Base-by-base conservation (phyloP, 1,284 basidiomycete genomes). In the Cryptococcus sp. region DNA sequence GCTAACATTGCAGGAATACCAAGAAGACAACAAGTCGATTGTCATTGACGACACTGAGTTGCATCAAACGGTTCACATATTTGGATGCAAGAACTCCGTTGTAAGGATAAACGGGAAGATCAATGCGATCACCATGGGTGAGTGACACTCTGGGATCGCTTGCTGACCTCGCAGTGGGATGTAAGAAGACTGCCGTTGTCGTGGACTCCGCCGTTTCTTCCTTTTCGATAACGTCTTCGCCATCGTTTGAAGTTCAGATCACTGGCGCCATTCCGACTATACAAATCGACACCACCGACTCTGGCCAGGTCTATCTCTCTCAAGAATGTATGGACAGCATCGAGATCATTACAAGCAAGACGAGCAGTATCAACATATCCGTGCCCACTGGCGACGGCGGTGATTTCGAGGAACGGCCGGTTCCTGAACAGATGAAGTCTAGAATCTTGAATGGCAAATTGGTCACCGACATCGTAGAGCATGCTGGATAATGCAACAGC, bases 371-470 rank as follows among this genome's bases (percentile, higher is more conserved):
- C 79, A 99, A 99, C 79, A 84, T 99, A 60, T 91, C 86, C 68
- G 77, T 99, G 47, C 95, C 95, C 0, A 87, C 89, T 2, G 75
- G 74, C 4, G 88, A 88, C 64, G 93, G 95, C 73, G 96, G 94
- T 13, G 85, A 95, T 52, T 97, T 93, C 70, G 85, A 86, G 63
- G 96, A 99, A 79, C 86, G 87, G 67, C 85, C 95, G 2, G 82
- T 99, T 41, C 96, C 96, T 1, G 96, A 99, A 80, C 98, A 98
- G 89, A 83, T 99, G 78, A 91, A 88, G 82, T 91, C 90, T 46
- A 84, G 85, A 49, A 82, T 99, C 20, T 82, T 85, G 73, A 81
- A 86, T 65, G 93, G 93, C n/a, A 95, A 90, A 77, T 80, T 96
- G 55, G 84, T 93, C 50, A 95, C 93, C 11, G 86, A 82, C 27